phyloP scores from a whole-genome alignment of 352 stramenopile species.

The Phytophthora crassamura region DNA sequence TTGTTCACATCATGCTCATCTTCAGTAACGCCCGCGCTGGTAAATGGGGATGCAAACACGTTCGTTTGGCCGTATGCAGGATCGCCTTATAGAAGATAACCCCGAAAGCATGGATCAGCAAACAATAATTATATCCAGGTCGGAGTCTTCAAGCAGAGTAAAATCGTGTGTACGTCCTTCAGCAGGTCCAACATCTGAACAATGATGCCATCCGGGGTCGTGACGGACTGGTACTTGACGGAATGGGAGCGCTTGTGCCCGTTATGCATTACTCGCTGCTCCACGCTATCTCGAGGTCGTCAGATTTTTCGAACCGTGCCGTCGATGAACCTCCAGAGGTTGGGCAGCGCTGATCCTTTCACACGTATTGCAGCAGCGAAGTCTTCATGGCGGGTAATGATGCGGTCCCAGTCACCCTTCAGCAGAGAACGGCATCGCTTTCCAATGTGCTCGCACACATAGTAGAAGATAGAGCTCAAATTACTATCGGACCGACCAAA shows the following conservation, averaged over 20 bases:
- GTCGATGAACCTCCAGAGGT: background rate
- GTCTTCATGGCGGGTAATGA: background rate
- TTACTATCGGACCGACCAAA: background rate
- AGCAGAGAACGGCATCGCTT: background rate
- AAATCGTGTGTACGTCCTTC: constrained; percentile 5
- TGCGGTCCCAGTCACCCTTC: background rate
- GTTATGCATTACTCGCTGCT: constrained; percentile 1
- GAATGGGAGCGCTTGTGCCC: constrained; percentile 5
- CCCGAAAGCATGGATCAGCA: background rate
- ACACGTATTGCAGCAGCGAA: background rate
- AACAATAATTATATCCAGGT: background rate
- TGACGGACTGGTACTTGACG: constrained; percentile 1
- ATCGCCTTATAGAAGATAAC: constrained; percentile 9
- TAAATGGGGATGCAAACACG: constrained; percentile 15
- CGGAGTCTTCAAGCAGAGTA: background rate
- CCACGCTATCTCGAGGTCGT: background rate
- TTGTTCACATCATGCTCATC: background rate
- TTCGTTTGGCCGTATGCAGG: background rate
- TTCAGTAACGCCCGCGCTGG: background rate
- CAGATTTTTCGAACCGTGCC: background rate
- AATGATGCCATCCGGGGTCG: constrained; percentile 3
- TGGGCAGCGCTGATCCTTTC: background rate
- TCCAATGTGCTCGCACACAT: background rate
- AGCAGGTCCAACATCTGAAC: background rate
- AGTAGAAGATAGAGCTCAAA: background rate